These are phyloP conservation scores for Ascochyta pisi DNA, from an alignment of 2,329 filamentous ascomycete species.

Conservation along the genomic window DNA sequence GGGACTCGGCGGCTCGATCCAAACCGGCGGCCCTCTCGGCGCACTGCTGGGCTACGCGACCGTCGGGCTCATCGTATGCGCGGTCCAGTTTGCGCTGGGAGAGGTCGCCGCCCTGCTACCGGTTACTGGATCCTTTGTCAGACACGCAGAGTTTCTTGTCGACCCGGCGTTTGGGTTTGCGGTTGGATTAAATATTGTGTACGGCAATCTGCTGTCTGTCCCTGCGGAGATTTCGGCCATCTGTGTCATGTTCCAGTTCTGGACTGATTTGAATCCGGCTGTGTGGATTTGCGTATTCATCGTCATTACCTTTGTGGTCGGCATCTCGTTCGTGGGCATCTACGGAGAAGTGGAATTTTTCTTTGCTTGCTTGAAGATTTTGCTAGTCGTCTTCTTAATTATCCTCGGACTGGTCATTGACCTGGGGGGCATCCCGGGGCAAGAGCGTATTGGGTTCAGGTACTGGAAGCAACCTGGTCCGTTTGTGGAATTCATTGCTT, in stretches of 20 bases:
- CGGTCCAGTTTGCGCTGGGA: slow-evolving; percentile 59
- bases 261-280: slow-evolving; percentile 41
- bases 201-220: slow-evolving; percentile 59
- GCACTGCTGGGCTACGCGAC: slow-evolving; percentile 61
- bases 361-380: slow-evolving; percentile 57
- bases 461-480: slow-evolving; percentile 73
- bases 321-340: slow-evolving; percentile 37
- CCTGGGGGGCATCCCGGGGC: slow-evolving; percentile 36
- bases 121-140: slow-evolving; percentile 59
- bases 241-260: slow-evolving; percentile 36
- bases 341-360: slow-evolving; percentile 57
- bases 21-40: slow-evolving; percentile 60
- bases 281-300: slow-evolving; percentile 46
- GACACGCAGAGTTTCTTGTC: slow-evolving; percentile 59
- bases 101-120: slow-evolving; percentile 61
- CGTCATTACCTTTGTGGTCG: slow-evolving; percentile 40
- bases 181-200: slow-evolving; percentile 63
- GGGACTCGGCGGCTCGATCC: slow-evolving; percentile 60
- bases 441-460: slow-evolving; percentile 61
- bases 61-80: slow-evolving; percentile 58
- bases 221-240: slow-evolving; percentile 42
- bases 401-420: slow-evolving; percentile 39
- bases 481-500: slow-evolving; percentile 52
- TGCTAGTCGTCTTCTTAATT: slow-evolving; percentile 38
- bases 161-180: slow-evolving; percentile 56